Evolutionary conservation across 495 filamentous ascomycete genomes (phyloP), one percentile per base, ranked within the genome.

Genomic region (Aspergillus baeticus): DNA sequence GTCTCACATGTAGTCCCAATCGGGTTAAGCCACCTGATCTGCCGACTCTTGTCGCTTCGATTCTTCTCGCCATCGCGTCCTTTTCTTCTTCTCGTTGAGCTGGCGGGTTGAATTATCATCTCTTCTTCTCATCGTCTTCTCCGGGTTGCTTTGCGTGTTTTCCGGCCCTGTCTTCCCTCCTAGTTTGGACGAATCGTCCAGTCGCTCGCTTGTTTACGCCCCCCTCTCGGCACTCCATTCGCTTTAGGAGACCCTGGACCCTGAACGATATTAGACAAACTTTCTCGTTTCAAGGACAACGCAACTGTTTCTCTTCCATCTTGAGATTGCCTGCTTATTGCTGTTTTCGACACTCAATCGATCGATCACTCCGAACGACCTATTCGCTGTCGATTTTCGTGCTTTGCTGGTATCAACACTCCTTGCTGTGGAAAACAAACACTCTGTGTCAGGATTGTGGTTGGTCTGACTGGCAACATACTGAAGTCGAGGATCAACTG

Each of bases 131-230:
- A 42, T n/a, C 33, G 20, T 43, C 13, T 41, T 52, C 55, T 48
- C 42, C 53, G 48, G 47, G 17, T 36, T 39, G 11, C 41, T 64
- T 45, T 51, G 21, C 29, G n/a, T 51, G 46, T 37, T 23, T 13
- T 51, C 42, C 49, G 26, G 5, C 6, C 44, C 18, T n/a, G 11
- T 52, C 37, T 36, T 23, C 37, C 23, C 33, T 36, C 29, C 39
- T 18, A 31, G 41, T 34, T 23, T 51, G 51, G 4, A 17, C 31
- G 26, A 41, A 49, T 37, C 18, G 11, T 33, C 13, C 54, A 45
- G 63, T 65, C 63, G 52, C 63, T 66, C 63, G 60, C 63, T 66
- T 66, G 63, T 65, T 65, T 65, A 65, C 59, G 33, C 49, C 35
- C 54, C 8, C 35, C 33, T 26, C 22, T 7, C 50, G 33, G 35